Conservation (phyloP, 2,329 filamentous ascomycete genomes). For the Trichoderma lentiforme region DNA sequence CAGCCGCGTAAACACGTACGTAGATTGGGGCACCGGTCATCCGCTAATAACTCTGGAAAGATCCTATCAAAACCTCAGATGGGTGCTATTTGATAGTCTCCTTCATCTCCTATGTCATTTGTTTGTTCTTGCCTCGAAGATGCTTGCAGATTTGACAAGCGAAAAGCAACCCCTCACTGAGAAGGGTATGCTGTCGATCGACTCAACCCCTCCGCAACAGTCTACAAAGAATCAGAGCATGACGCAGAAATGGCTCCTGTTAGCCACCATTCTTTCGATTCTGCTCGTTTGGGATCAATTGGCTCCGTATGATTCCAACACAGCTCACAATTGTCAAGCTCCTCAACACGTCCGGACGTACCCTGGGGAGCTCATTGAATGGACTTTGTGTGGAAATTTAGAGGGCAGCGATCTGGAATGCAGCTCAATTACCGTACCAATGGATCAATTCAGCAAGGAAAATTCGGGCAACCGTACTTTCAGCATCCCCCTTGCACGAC, state of each 20-base stretch:
- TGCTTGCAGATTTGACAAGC: neutral
- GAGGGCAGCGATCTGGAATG: conserved; percentile 40
- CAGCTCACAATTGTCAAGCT: neutral
- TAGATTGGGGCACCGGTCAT: neutral
- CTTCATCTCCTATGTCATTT: neutral
- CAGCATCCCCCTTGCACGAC: neutral
- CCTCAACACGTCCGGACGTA: conserved; percentile 21
- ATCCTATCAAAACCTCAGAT: neutral
- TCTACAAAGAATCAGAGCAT: neutral
- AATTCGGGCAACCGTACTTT: conserved; percentile 31
- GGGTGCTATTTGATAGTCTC: neutral
- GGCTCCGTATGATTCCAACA: neutral
- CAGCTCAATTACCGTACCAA: conserved; percentile 41
- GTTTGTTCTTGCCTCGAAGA: neutral
- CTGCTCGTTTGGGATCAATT: neutral
- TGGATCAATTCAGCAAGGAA: conserved; percentile 42
- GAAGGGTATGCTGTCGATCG: neutral
- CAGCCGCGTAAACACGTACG: neutral
- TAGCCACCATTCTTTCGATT: neutral
- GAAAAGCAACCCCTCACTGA: neutral
- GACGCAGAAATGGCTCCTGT: neutral
- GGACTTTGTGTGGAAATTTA: conserved; percentile 39
- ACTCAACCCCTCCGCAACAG: neutral
- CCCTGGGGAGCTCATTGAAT: conserved; percentile 36
- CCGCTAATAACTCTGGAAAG: neutral